These are phyloP conservation scores for Ciborinia camelliae DNA, from an alignment of 2,329 filamentous ascomycete species.

Conservation along the genomic window DNA sequence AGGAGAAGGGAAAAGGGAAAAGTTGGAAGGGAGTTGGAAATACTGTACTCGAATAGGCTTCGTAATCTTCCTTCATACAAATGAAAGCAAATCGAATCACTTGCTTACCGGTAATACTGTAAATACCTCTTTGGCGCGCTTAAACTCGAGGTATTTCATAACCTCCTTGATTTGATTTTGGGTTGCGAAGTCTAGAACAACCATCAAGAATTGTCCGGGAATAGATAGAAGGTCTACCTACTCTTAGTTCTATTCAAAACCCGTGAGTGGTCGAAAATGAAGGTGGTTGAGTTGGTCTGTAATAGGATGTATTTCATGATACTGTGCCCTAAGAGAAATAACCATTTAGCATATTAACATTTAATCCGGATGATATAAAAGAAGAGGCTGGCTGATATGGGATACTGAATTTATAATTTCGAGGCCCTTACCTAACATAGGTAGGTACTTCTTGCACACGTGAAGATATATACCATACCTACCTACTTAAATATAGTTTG, in stretches of 20 bases:
- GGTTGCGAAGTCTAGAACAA: conserved; percentile 3
- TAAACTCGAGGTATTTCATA: not conserved
- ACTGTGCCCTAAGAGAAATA: no score
- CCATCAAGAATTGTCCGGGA: not conserved
- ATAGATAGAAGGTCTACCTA: not conserved
- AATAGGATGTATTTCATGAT: not conserved
- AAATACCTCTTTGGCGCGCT: not conserved
- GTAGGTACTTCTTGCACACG: no score
- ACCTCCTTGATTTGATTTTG: not conserved
- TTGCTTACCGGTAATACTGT: no score
- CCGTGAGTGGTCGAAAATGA: not conserved
- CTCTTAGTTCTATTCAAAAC: not conserved
- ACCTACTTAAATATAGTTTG: no score
- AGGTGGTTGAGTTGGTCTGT: no score
- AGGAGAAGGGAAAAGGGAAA: not conserved
- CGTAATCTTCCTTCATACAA: not conserved
- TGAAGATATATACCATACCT: not conserved
- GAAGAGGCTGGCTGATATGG: not conserved
- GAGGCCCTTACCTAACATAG: not conserved
- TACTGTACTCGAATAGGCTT: no score
- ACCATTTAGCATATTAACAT: not conserved
- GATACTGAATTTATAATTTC: not conserved
- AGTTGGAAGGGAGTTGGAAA: not conserved
- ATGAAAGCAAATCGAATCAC: not conserved
- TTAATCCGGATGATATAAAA: not conserved